Evolutionary conservation across 1,139 yeast genomes (phyloP).

Genomic region (Protomyces pachydermus): DNA sequence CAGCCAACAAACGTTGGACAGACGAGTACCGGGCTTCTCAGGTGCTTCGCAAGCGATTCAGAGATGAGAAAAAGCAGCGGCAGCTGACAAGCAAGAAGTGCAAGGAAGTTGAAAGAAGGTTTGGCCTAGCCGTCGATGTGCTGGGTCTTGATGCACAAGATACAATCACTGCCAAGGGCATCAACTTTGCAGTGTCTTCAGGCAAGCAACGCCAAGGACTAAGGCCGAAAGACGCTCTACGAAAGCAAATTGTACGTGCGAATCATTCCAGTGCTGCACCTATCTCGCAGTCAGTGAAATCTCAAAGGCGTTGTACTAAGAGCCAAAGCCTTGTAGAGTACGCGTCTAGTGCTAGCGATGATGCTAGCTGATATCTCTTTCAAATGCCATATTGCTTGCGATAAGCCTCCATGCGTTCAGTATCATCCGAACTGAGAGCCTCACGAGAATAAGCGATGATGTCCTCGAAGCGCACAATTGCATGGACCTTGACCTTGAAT

Average conservation of each 20-base stretch:
- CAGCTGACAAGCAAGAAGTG: background rate
- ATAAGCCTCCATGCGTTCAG: conserved; percentile 39
- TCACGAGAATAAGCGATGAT: conserved; percentile 58
- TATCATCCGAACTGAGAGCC: conserved; percentile 39
- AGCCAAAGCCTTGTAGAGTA: background rate
- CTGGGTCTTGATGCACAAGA: background rate
- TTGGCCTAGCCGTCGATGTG: background rate
- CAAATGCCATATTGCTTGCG: conserved; percentile 19
- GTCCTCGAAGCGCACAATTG: conserved; percentile 72
- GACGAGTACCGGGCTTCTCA: conserved; percentile 33
- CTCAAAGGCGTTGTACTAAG: no score
- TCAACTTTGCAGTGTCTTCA: background rate
- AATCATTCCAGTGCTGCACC: no score
- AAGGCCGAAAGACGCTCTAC: no score
- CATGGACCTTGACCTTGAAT: conserved; percentile 74
- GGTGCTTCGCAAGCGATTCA: conserved; percentile 29
- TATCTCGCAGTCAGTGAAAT: no score
- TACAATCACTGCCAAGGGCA: background rate
- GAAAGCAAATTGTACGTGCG: no score
- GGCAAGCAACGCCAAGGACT: no score
- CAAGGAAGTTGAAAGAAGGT: background rate
- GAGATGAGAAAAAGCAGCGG: conserved; percentile 25
- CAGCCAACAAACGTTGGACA: conserved; percentile 30
- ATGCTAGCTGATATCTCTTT: background rate
- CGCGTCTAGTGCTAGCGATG: background rate